phyloP scores from a whole-genome alignment of 2,329 filamentous ascomycete genomes.

The Neopestalotiopsis rosae region DNA sequence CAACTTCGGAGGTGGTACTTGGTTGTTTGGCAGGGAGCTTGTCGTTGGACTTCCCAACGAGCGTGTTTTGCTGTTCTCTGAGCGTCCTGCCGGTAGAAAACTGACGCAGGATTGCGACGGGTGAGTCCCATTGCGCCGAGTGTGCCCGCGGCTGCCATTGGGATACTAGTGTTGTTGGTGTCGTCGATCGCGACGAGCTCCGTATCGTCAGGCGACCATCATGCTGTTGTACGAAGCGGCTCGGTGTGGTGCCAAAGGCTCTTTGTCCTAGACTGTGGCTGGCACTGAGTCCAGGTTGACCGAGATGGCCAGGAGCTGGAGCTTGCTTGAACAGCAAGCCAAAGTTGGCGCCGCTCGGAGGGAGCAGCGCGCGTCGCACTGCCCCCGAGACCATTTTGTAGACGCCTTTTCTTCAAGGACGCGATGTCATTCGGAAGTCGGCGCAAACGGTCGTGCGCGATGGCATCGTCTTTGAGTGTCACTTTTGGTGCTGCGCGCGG shows the following conservation, averaged over 20 bases:
- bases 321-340: slow-evolving; percentile 26
- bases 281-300: not conserved
- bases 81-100: slow-evolving; percentile 26
- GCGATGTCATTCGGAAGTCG: slow-evolving; percentile 23
- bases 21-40: slow-evolving; percentile 42
- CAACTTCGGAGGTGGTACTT: slow-evolving; percentile 26
- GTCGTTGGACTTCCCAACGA: slow-evolving; percentile 18
- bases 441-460: slow-evolving; percentile 20
- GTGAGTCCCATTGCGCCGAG: slow-evolving; percentile 12
- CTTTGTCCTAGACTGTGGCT: not conserved
- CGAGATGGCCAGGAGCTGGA: slow-evolving; percentile 20
- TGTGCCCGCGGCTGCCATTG: not conserved
- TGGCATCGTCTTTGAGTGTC: slow-evolving; percentile 23
- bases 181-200: not conserved
- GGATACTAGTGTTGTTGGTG: not conserved
- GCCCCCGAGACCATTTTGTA: slow-evolving; percentile 54
- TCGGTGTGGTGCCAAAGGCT: slow-evolving; percentile 1
- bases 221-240: not conserved
- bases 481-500: not conserved
- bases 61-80: slow-evolving; percentile 2
- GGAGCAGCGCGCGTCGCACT: slow-evolving; percentile 55
- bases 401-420: slow-evolving; percentile 26
- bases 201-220: not conserved
- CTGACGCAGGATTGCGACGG: slow-evolving; percentile 14
- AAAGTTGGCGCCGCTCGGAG: slow-evolving; percentile 46